Base-by-base conservation (phyloP, 2,329 filamentous ascomycete genomes). In the Penicillium sp. region DNA sequence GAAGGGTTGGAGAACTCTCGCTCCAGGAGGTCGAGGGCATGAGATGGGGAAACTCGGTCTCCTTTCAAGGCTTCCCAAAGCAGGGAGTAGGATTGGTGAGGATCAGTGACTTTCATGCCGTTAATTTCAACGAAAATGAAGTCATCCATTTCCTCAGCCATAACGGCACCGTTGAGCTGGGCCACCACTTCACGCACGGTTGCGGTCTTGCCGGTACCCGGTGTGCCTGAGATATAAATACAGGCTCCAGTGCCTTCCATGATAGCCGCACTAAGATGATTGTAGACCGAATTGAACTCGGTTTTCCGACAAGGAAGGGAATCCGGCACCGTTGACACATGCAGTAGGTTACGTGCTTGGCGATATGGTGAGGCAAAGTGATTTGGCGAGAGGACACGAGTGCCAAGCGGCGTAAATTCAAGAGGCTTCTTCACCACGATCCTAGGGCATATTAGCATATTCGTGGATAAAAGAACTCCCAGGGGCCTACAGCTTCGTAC, bases 41-140 rank as follows among this genome's bases (percentile, higher is more conserved):
- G 94, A 2, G 90, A 84, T 0, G 94, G 90, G 66, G 89, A 95
- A 7, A 97, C 92, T 43, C 94, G 85, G 67, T 99, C 91, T 24
- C 91, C 92, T 67, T 92, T 92, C 54, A 99, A 78, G 0, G 94
- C 92, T 75, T 99, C 91, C 95, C 95, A 99, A 1, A 99, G 81
- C 18, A 99, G 76, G 2, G 90, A 88, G 72, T 99, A 99, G 0
- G 94, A 92, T 70, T 99, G 94, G 67, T 97, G 92, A 0, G 94
- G 92, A 69, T 99, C 94, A 0, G 94, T 95, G 62, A 99, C 92
- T 76, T 99, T 99, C 94, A 99, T 97, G 61, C 94, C 95, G 72
- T 99, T 99, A 75, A 99, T 97, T 72, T 99, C 94, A 56, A 99
- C 92, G 62, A 99, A 99, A 53, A 96, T 95, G 71, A 99, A 99